phyloP scores from a whole-genome alignment of 108 stramenopile species.

The Aurantiochytrium sp. region DNA sequence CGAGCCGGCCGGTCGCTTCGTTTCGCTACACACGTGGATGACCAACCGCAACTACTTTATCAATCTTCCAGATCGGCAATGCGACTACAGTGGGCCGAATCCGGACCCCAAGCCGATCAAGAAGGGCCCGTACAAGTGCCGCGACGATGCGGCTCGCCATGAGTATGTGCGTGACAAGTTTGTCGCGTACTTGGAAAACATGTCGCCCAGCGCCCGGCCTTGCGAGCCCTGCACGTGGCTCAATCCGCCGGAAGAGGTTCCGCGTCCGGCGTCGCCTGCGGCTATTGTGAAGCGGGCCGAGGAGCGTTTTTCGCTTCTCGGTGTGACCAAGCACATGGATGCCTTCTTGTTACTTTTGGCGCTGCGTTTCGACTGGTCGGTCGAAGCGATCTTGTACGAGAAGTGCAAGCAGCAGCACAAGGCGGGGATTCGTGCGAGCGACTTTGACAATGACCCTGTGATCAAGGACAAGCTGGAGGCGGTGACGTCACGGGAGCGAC shows the following conservation, averaged over 20 bases:
- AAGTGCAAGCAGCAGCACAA: neutral
- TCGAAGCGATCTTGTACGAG: neutral
- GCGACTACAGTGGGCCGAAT: neutral
- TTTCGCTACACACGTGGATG: neutral
- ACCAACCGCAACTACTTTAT: neutral
- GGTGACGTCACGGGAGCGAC: neutral
- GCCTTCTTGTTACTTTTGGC: neutral
- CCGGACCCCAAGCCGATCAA: neutral
- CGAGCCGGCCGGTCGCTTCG: neutral
- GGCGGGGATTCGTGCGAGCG: neutral
- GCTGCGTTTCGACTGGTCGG: neutral
- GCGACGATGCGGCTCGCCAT: neutral
- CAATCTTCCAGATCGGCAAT: neutral
- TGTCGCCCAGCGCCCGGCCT: neutral
- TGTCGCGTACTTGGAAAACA: neutral
- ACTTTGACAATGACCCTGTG: neutral
- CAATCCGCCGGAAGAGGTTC: neutral
- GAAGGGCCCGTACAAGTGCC: neutral
- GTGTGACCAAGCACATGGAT: neutral
- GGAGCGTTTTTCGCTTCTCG: neutral
- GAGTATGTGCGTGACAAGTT: neutral
- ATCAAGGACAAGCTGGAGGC: neutral
- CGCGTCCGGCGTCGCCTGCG: neutral
- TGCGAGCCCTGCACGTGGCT: neutral
- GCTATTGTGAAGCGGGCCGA: neutral